Conservation (phyloP, 2,329 filamentous ascomycete species). For the Hypoxylon sp. region DNA sequence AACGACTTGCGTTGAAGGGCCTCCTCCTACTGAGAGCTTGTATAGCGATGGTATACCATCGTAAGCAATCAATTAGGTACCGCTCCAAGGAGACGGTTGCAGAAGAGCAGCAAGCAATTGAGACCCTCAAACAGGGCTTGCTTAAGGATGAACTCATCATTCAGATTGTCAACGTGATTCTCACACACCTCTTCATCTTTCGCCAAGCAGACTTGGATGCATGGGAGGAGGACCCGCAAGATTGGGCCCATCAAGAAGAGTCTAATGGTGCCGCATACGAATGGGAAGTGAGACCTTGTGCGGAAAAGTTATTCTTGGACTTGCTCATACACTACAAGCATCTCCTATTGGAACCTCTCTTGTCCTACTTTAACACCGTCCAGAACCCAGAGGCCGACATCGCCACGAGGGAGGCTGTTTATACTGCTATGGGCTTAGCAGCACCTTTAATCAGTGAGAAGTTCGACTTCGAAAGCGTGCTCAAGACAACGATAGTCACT, state of each 20-base stretch:
- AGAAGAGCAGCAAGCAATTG: conserved; percentile 79
- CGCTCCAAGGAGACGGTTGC: conserved; percentile 80
- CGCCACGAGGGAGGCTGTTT: conserved; percentile 91
- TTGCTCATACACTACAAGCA: conserved; percentile 90
- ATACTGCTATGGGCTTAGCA: conserved; percentile 90
- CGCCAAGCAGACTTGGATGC: conserved; percentile 86
- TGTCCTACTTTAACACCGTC: conserved; percentile 86
- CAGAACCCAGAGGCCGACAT: conserved; percentile 77
- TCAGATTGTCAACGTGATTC: conserved; percentile 85
- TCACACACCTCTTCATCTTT: conserved; percentile 91
- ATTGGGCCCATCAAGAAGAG: conserved; percentile 94
- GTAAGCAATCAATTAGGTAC: conserved; percentile 86
- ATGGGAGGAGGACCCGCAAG: conserved; percentile 95
- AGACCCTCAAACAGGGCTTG: conserved; percentile 79
- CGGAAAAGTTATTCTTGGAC: conserved; percentile 94
- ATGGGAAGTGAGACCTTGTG: conserved; percentile 91
- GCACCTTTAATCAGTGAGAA: conserved; percentile 80
- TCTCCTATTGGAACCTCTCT: conserved; percentile 81
- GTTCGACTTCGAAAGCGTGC: conserved; percentile 87
- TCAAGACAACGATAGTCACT: conserved; percentile 79
- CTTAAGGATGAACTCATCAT: conserved; percentile 83
- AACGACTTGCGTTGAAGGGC: conserved; percentile 86
- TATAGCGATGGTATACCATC: conserved; percentile 86
- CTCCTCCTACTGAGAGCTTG: conserved; percentile 86
- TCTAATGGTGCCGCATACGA: conserved; percentile 89